phyloP scores from a whole-genome alignment of 2,329 filamentous ascomycete genomes.

The Biscogniauxia marginata region DNA sequence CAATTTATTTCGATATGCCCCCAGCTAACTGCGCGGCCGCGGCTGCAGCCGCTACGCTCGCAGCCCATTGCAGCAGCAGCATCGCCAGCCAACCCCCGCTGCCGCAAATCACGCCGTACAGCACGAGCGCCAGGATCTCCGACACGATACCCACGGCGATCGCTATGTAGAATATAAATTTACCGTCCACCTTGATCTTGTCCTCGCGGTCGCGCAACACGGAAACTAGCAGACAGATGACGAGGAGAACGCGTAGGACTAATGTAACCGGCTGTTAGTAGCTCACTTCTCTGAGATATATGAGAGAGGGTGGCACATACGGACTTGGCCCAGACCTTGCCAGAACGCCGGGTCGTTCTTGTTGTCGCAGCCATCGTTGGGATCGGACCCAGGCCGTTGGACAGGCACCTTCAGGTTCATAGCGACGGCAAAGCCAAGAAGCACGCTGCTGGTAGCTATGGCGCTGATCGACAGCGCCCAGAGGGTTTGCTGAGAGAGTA shows the following conservation, averaged over 20 bases:
- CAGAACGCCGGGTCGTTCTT: slow-evolving; percentile 5
- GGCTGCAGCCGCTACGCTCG: slow-evolving; percentile 1
- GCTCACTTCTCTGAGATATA: no score
- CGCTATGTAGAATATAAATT: not conserved
- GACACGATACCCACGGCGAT: not conserved
- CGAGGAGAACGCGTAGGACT: slow-evolving; percentile 1
- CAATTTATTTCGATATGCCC: not conserved
- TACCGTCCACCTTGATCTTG: not conserved
- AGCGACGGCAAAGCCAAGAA: slow-evolving; percentile 6
- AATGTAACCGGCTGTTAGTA: no score
- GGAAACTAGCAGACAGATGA: not conserved
- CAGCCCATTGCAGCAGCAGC: slow-evolving; percentile 4
- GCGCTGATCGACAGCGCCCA: slow-evolving; percentile 1
- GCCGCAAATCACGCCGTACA: slow-evolving; percentile 7
- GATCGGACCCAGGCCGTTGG: no score
- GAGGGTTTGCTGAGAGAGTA: not conserved
- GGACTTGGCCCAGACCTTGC: not conserved
- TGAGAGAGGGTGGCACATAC: not conserved
- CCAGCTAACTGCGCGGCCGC: slow-evolving; percentile 6
- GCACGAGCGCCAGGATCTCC: not conserved
- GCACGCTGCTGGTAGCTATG: not conserved
- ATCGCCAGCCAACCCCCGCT: slow-evolving; percentile 2
- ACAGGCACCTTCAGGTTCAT: not conserved
- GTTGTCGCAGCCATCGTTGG: not conserved
- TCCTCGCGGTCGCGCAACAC: not conserved